phyloP scores from a whole-genome alignment of 1,139 yeast genomes.

The Sugiyamaella neomexicana region DNA sequence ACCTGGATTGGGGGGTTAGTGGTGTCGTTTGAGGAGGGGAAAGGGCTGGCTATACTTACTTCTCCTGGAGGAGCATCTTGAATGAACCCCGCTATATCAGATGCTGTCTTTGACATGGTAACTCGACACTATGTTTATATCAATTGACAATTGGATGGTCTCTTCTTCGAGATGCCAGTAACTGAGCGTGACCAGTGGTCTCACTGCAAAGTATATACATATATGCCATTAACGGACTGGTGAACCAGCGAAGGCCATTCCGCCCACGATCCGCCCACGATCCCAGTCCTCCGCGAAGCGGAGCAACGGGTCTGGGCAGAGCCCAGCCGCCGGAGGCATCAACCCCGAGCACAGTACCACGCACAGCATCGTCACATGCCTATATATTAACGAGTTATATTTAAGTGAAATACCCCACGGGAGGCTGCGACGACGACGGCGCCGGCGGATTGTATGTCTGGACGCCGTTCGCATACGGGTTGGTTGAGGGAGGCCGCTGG shows the following conservation, averaged over 20 bases:
- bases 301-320: background rate
- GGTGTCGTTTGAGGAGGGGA: no score
- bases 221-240: background rate
- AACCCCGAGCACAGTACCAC: no score
- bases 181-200: no score
- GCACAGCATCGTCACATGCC: background rate
- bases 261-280: no score
- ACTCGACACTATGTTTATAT: no score
- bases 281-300: no score
- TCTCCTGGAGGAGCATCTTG: conserved; percentile 58
- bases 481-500: conserved; percentile 14
- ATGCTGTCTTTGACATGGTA: conserved; percentile 28
- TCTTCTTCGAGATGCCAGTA: no score
- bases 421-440: conserved; percentile 7
- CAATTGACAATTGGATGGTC: no score
- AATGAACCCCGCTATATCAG: conserved; percentile 43
- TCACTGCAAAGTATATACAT: no score
- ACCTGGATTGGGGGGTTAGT: conserved; percentile 5
- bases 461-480: conserved; percentile 16
- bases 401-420: conserved; percentile 11
- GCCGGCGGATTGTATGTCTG: conserved; percentile 15
- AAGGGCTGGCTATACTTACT: no score
- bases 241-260: no score
- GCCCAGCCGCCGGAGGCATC: no score
- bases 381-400: background rate